A percentile compares a stretch with the other conserved stretches of the same genome.
Evolutionary conservation across 2,329 filamentous ascomycete species (phyloP).

Genomic region (Colletotrichum sojae): DNA sequence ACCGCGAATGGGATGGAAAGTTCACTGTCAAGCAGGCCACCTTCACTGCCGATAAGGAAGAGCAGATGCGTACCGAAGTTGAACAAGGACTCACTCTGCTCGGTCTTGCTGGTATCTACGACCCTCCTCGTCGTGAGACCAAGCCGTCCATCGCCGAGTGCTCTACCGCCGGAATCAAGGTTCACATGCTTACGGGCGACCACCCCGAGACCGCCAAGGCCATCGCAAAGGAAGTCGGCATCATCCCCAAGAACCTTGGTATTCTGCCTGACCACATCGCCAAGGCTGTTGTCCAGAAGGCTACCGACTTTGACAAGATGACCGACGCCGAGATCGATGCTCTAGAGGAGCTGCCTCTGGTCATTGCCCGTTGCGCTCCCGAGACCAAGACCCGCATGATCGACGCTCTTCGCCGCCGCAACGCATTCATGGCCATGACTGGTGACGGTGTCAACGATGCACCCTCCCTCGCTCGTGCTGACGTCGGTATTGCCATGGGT

Average conservation of each 20-base stretch:
- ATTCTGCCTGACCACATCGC: slow-evolving; percentile 73
- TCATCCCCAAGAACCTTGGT: slow-evolving; percentile 76
- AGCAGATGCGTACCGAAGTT: slow-evolving; percentile 68
- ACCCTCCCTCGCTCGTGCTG: slow-evolving; percentile 83
- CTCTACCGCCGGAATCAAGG: slow-evolving; percentile 80
- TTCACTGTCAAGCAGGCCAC: slow-evolving; percentile 56
- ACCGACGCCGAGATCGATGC: slow-evolving; percentile 82
- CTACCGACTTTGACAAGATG: slow-evolving; percentile 83
- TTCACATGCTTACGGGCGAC: slow-evolving; percentile 89
- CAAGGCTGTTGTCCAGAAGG: slow-evolving; percentile 80
- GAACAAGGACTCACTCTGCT: slow-evolving; percentile 80
- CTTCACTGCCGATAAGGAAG: slow-evolving; percentile 49
- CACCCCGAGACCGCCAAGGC: slow-evolving; percentile 84
- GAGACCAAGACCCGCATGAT: slow-evolving; percentile 94
- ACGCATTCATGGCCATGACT: slow-evolving; percentile 87
- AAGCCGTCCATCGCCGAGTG: slow-evolving; percentile 79
- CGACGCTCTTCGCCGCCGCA: slow-evolving; percentile 84
- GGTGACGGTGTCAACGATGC: slow-evolving; percentile 92
- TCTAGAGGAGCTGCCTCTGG: slow-evolving; percentile 81
- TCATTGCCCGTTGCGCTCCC: slow-evolving; percentile 87
- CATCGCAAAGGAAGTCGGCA: slow-evolving; percentile 84
- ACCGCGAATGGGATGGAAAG: slow-evolving; percentile 70
- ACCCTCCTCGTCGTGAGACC: slow-evolving; percentile 87
- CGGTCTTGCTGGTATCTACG: slow-evolving; percentile 89
- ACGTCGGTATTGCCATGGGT: slow-evolving; percentile 94